Conservation (phyloP, 2,329 filamentous ascomycete species). For the Zelopaecilomyces penicillatus region DNA sequence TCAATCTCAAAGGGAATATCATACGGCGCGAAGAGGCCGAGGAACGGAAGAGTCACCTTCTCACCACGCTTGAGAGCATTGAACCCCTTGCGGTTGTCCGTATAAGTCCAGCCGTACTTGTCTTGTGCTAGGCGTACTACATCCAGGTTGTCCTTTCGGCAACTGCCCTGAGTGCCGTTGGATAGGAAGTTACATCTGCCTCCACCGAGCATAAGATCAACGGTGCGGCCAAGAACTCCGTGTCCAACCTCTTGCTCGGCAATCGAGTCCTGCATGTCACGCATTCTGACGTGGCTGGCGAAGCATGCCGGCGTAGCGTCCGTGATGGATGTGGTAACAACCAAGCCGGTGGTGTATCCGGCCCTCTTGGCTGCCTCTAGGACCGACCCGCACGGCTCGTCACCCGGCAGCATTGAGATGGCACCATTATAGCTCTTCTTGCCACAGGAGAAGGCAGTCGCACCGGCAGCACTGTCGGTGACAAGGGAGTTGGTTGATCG, state of each 20-base stretch:
- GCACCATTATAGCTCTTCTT: constrained; percentile 95
- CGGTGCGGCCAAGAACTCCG: constrained; percentile 74
- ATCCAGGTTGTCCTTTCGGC: constrained; percentile 70
- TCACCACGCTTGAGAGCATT: constrained; percentile 62
- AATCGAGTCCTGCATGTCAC: constrained; percentile 80
- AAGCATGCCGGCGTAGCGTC: constrained; percentile 97
- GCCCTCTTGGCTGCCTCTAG: constrained; percentile 88
- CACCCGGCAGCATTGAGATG: constrained; percentile 80
- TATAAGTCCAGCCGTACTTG: constrained; percentile 71
- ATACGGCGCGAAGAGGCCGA: constrained; percentile 73
- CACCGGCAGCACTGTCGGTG: constrained; percentile 93
- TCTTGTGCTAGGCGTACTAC: constrained; percentile 64
- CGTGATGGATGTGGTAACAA: constrained; percentile 90
- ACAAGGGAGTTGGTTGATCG: constrained; percentile 76
- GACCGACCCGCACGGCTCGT: constrained; percentile 80
- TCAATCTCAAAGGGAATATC: constrained; percentile 95
- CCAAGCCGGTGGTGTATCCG: constrained; percentile 86
- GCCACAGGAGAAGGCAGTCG: constrained; percentile 90
- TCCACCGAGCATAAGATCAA: constrained; percentile 89
- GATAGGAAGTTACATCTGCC: constrained; percentile 89
- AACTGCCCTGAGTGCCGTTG: constrained; percentile 73
- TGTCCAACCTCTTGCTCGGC: constrained; percentile 87
- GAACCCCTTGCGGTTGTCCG: constrained; percentile 64
- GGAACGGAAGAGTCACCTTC: constrained; percentile 64
- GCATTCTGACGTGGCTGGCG: constrained; percentile 73